Evolutionary conservation across 768 basidiomycete species (phyloP), one percentile per base, ranked within the genome.

Genomic region (Tricholoma sp.): DNA sequence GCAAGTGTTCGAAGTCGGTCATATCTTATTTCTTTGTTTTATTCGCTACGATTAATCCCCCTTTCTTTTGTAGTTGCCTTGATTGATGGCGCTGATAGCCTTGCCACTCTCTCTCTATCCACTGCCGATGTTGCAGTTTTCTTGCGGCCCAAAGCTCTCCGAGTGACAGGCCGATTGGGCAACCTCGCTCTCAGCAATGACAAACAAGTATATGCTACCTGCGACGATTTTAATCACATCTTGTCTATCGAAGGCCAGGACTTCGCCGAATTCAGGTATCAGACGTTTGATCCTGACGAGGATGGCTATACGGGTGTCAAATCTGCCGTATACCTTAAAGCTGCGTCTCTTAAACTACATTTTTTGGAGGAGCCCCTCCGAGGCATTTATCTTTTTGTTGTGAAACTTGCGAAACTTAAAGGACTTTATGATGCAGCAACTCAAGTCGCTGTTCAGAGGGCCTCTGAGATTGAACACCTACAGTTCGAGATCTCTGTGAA

Each of bases 171-270:
- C 15, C 82, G 88, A 24, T 74, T 99, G 12, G 95, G 94, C 29
- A 91, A 84, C 62, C 76, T 99, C 32, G 84, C 88, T 4, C 71
- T 99, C 54, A 82, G 78, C 59, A 95, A 98, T 65, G 83, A 94
- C 63, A 82, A 83, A 36, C 62, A 75, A 17, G 68, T 73, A 6
- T 69, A 76, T 37, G 76, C 77, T 15, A 77, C 83, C 37, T 74
- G 80, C 18, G 77, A 82, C 3, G 81, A 84, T 50, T 95, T 95
- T 74, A 89, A 89, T 66, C 82, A 91, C 61, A 79, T 98, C 4
- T 73, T 98, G 55, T 91, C 93, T 32, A 98, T 98, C 55, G 92
- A 98, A 64, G 97, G 95, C 49, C 83, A 91, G 64, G 88, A 98
- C 65, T 85, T 99, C 39, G 95, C 94, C 15, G 89, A 96, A 69